Percentiles rank a stretch among this genome's conserved stretches.
phyloP scores from a whole-genome alignment of 495 filamentous ascomycete species.

The Podospora fimiseda region DNA sequence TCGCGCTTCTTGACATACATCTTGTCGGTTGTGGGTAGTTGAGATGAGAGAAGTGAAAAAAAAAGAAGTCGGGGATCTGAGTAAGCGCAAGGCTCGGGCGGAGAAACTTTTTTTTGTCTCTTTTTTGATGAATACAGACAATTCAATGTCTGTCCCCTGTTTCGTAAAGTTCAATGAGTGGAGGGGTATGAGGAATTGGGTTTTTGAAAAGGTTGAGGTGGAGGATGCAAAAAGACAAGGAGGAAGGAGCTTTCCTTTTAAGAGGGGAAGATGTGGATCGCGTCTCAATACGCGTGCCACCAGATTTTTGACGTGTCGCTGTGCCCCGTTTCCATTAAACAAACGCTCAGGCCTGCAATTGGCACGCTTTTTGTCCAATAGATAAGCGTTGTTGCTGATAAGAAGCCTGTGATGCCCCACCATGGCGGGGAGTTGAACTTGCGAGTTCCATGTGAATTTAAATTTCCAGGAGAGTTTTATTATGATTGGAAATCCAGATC shows the following conservation, averaged over 20 bases:
- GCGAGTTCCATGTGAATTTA: too few species aligned
- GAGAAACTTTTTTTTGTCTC: neutral
- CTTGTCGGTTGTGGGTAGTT: slow-evolving; percentile 18
- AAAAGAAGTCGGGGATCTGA: too few species aligned
- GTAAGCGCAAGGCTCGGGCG: too few species aligned
- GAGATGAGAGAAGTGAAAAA: slow-evolving; percentile 2
- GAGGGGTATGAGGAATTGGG: neutral
- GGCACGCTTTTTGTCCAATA: neutral
- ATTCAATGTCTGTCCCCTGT: neutral
- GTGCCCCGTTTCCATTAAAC: slow-evolving; percentile 17
- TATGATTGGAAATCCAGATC: neutral
- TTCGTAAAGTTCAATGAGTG: neutral
- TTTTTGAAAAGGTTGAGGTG: slow-evolving; percentile 3
- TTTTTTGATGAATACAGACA: neutral
- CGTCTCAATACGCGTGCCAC: slow-evolving; percentile 11
- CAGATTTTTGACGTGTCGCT: slow-evolving; percentile 15
- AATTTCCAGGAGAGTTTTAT: neutral
- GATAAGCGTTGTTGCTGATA: neutral
- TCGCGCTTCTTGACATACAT: slow-evolving; percentile 62
- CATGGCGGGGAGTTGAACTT: neutral
- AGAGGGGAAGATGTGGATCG: slow-evolving; percentile 11
- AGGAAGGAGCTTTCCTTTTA: slow-evolving; percentile 9
- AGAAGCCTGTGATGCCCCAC: neutral
- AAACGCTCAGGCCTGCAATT: slow-evolving; percentile 8
- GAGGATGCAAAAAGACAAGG: slow-evolving; percentile 15